Evolutionary conservation across 2,329 filamentous ascomycete species (phyloP), one percentile per base, ranked within the genome.

Genomic region (Acephala macrosclerotiorum): DNA sequence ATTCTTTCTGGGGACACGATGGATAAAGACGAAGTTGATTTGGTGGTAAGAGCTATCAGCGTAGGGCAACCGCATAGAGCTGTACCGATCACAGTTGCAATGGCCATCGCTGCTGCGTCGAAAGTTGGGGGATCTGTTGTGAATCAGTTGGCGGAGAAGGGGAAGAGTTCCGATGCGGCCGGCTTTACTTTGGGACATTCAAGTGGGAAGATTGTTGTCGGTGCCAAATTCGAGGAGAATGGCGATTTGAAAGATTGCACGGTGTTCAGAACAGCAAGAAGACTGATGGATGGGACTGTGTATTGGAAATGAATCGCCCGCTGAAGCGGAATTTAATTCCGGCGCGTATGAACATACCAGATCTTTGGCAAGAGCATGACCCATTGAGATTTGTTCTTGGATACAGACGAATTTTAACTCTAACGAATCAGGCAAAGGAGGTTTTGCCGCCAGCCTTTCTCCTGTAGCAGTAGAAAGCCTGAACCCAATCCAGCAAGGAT

Each of bases 1-100:
- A 75, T 81, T 2, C 69, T 82, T 0, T 80, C 79, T 2, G 78
- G 78, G 0, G 73, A 78, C 16, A 76, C 73, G 7, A 68, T 80
- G 47, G 64, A 77, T 67, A 68, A 53, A 22, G 62, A 71, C 20
- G n/a, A 58, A 16, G 67, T 79, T 1, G 79, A 83, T 70, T 68
- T 81, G 3, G 73, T 82, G 1, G 80, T 80, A n/a, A 77, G 82
- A n/a, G 82, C 83, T 20, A 76, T 87, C 60, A 86, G 84, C 1
- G 85, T 86, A 61, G 84, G 83, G 1, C 84, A 87, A 66, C 84
- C 84, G 4, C 85, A 88, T 75, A 83, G 81, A 68, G 85, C 85
- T 9, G 80, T 86, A 2, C 86, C 85, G 0, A 80, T 87, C 61
- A 88, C 85, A 0, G 80, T 87, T 18, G 84, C 84, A 0, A 75